Base-by-base conservation (phyloP, 2,329 filamentous ascomycete species). In the Decorospora gaudefroyi region DNA sequence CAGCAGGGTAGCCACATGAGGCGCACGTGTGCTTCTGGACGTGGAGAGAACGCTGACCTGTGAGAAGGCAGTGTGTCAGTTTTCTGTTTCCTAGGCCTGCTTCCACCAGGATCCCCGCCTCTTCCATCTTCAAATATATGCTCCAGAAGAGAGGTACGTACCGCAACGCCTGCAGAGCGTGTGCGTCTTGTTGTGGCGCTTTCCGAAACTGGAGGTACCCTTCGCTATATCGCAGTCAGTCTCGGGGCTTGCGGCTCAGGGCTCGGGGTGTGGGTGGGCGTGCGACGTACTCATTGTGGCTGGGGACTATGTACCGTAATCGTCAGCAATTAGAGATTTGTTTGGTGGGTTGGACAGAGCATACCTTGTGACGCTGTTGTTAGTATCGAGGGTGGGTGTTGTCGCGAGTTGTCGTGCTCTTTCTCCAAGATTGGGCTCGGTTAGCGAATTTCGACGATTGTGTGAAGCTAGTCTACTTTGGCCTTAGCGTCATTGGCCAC, bases 21-120 rank as follows among this genome's bases (percentile, higher is more conserved):
- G 92, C 77, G 83, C 93, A 99, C 74, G 90, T 95, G 79, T 96
- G 87, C 88, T 99, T 99, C 84, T 99, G 93, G 81, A 97, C 86
- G 87, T 99, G 93, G 78, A 96, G 86, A 72, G 93, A 96, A 75
- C 93, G 91, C 76, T 88, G 87, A 79, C 92, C 90, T 95, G n/a
- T n/a, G n/a, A n/a, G n/a, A n/a, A 30, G 27, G 32, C 50, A 46
- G 51, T 30, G 59, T 49, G 53, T 64, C 59, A 72, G 62, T 57
- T 46, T 65, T 71, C n/a, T 64, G 66, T 65, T 57, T n/a, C n/a
- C n/a, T n/a, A n/a, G 32, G 44, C 40, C 18, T 26, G 17, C 32
- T 25, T 21, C 42, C 39, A 29, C 42, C 38, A 33, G 19, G 22
- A 38, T 26, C 30, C 16, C 38, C 33, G 44, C 43, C 43, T 34